Base-by-base conservation (phyloP, 176 grass and related monocot genomes). In the Aegilops bicornis region DNA sequence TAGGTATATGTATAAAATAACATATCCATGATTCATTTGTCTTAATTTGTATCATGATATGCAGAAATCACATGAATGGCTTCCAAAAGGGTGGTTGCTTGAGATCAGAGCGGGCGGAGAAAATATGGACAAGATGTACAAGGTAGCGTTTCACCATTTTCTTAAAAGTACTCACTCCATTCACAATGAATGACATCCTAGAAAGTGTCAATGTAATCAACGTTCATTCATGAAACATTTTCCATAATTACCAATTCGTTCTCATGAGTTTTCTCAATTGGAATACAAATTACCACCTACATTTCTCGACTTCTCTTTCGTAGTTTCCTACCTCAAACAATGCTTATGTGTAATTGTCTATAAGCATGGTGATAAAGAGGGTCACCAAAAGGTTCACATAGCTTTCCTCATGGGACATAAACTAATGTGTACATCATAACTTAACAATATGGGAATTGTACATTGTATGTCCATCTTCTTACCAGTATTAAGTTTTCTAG, bases 61-160 rank as follows among this genome's bases (percentile, higher is more conserved):
- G 22, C 2, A 89, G 84, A 77, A 23, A 32, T 16, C 7, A 24
- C 71, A 74, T 42, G 71, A 74, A 47, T 74, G 71, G 71, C 71
- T 74, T 47, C 71, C 71, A 20, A 39, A 39, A 8, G 81, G 76
- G 17, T 92, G 87, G 91, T 16, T 89, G 12, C 70, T 85, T 27
- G 87, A 92, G 69, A 1, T 92, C 0, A 92, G 87, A 89, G 81
- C 69, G 0, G 77, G 81, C 19, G 91, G 87, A 11, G 64, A 76
- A 52, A 89, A 89, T 0, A 62, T 15, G 72, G 50, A 77, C 33
- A 86, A 87, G 77, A 92, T 87, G 84, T 92, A 78, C 33, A 89
- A 84, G 91, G 91, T 92, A 81, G 63, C 6, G 64, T 52, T 29
- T 71, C 36, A 3, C 32, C 68, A 22, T 50, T 16, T 9, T 36